Conservation (phyloP, 192 early-diverging fungal species). For the Coemansia sp. region DNA sequence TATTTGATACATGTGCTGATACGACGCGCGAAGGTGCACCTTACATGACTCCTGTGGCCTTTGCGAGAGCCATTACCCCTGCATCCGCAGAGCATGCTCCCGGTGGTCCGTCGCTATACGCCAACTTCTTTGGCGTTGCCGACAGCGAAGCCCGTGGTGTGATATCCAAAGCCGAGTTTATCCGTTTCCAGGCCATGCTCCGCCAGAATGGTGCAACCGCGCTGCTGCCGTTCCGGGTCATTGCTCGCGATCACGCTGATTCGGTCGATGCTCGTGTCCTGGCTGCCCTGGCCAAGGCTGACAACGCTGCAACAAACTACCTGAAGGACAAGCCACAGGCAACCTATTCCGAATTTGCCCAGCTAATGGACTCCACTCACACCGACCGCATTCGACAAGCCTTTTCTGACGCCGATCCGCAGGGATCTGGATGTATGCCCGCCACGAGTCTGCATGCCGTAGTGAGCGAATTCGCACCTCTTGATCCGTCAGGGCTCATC, state of each 20-base stretch:
- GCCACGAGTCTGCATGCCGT: constrained; percentile 40
- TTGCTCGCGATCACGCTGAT: constrained; percentile 17
- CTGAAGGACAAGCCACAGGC: constrained; percentile 23
- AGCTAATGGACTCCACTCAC: constrained; percentile 40
- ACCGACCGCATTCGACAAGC: constrained; percentile 41
- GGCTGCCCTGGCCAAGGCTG: constrained; percentile 15
- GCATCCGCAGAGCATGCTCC: constrained; percentile 5
- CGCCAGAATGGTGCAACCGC: constrained; percentile 54
- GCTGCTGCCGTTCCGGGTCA: constrained; percentile 50
- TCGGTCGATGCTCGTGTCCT: constrained; percentile 13
- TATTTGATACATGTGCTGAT: constrained; percentile 50
- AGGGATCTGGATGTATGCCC: constrained; percentile 33
- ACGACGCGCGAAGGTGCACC: constrained; percentile 29
- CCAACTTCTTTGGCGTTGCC: constrained; percentile 55
- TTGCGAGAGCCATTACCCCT: constrained; percentile 41
- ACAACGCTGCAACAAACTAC: constrained; percentile 22
- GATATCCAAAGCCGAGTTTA: constrained; percentile 55
- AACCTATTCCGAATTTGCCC: constrained; percentile 38
- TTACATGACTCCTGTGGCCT: constrained; percentile 51
- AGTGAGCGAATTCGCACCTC: constrained; percentile 33
- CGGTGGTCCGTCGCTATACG: constrained; percentile 13
- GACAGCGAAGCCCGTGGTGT: constrained; percentile 40
- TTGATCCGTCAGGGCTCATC: constrained; percentile 22
- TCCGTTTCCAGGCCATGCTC: constrained; percentile 55
- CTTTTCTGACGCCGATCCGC: constrained; percentile 26